Evolutionary conservation across 1,284 basidiomycete species (phyloP), one percentile per base, ranked within the genome.

Genomic region (Boletus albobrunnescens): DNA sequence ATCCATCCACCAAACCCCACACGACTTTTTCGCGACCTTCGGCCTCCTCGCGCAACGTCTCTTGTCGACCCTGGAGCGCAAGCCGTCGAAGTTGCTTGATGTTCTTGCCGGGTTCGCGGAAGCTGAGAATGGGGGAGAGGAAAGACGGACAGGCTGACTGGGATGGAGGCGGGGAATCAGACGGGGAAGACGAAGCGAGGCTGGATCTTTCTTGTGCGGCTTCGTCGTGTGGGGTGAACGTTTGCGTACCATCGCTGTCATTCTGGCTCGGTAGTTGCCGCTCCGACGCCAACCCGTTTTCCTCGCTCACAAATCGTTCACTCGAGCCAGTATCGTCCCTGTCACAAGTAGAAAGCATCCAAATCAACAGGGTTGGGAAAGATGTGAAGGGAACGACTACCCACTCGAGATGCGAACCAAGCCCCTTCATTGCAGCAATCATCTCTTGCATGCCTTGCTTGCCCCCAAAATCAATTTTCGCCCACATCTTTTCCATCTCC

Each of bases 401-500:
- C 6, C 36, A 50, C 54, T 28, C 14, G 32, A 41, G 8, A n/a
- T 3, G 40, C 16, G 36, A 33, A 9, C 20, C 41, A 1, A 42
- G 28, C 11, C n/a, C 31, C 36, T 42, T 36, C 13, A 45, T 44
- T 12, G 24, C 30, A 0, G 36, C 36, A 0, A 48, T 27, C 38
- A 46, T 32, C 33, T 57, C 58, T 6, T 50, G 36, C 36, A 33
- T 12, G 27, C 27, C 26, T 4, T 46, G 40, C 33, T 53, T 51
- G 1, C 65, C 68, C 23, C 74, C 67, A 49, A 76, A 83, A 51
- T 76, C 70, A 35, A 82, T 67, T 1, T 57, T 63, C 11, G 68
- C 57, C 79, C 80, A 84, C 53, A 66, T 71, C 48, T 70, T 58
- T 35, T 68, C 65, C 56, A 80, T 75, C 33, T 75, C 65, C 22